Evolutionary conservation across 73 alveolate genomes (phyloP), one percentile per base, ranked within the genome.

Genomic region (Paraurostyla sp.): DNA sequence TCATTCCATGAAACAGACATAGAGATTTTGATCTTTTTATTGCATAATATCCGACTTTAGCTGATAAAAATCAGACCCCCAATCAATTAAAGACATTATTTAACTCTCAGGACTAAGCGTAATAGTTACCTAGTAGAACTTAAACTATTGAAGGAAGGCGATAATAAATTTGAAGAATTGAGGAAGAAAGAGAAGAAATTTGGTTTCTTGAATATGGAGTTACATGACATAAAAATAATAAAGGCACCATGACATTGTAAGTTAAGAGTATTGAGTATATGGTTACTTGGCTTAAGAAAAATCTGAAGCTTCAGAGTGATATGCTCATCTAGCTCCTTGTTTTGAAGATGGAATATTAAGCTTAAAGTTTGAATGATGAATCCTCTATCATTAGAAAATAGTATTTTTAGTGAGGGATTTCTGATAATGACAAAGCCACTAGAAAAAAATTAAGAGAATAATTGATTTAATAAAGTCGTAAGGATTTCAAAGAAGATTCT

Each of bases 1-100:
- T 62, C 85, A 2, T 91, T 85, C 69, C 32, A 42, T 13, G 91
- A 85, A 54, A 33, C 56, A 7, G 96, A 91, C 62, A 36, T 91
- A 0, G 93, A 85, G 9, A 41, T 76, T 38, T 57, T 91, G n/a
- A 49, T 91, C 56, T 84, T 84, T 59, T 46, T 91, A 20, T 68
- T 91, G 71, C 96, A 91, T 63, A 91, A 91, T 60, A 80, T 91
- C n/a, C 93, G 96, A 9, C 59, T 76, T 22, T 57, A 58, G 38
- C 48, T 91, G 58, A 68, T 93, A 45, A 91, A 91, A 42, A n/a
- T 90, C 71, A 16, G 86, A 85, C 30, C 93, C 96, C 0, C 57
- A 30, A 56, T 49, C 85, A 13, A 30, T 84, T 16, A 84, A 80
- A 57, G 92, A 82, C n/a, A 36, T 91, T 1, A 38, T 75, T n/a